These are phyloP conservation scores for Puya raimondii DNA, from an alignment of 176 grass and related monocot genomes.

Conservation along the genomic window DNA sequence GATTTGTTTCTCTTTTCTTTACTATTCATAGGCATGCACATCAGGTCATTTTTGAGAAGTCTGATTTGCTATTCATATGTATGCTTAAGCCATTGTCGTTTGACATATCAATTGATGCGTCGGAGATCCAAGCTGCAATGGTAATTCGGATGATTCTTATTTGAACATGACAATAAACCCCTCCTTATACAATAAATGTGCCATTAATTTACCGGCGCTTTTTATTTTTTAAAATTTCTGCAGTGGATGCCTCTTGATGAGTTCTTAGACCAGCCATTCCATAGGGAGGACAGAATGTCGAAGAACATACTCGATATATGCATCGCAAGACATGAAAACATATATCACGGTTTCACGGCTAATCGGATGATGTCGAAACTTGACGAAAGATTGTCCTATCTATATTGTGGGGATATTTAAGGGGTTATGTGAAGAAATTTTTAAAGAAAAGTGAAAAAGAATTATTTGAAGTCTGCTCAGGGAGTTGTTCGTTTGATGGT, in stretches of 20 bases:
- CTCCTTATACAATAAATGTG: not conserved
- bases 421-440: not conserved
- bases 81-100: conserved; percentile 52
- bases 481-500: not conserved
- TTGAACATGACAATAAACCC: not conserved
- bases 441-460: not conserved
- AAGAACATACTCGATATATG: conserved; percentile 44
- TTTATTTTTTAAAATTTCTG: not conserved
- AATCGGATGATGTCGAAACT: conserved; percentile 39
- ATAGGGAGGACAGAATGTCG: conserved; percentile 43
- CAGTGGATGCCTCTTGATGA: conserved; percentile 61
- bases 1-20: not conserved
- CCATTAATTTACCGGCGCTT: not conserved
- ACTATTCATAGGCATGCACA: conserved; percentile 44
- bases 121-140: conserved; percentile 54
- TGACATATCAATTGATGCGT: conserved; percentile 43
- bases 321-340: conserved; percentile 22
- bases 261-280: conserved; percentile 37
- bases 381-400: conserved; percentile 35
- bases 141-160: conserved; percentile 13
- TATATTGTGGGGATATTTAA: conserved; percentile 31
- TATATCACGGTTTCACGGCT: conserved; percentile 26
- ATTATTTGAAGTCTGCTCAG: not conserved
- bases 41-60: conserved; percentile 48
- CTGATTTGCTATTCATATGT: conserved; percentile 63